Base-by-base conservation (phyloP, 2,329 filamentous ascomycete species). In the Epichloe uncinata region DNA sequence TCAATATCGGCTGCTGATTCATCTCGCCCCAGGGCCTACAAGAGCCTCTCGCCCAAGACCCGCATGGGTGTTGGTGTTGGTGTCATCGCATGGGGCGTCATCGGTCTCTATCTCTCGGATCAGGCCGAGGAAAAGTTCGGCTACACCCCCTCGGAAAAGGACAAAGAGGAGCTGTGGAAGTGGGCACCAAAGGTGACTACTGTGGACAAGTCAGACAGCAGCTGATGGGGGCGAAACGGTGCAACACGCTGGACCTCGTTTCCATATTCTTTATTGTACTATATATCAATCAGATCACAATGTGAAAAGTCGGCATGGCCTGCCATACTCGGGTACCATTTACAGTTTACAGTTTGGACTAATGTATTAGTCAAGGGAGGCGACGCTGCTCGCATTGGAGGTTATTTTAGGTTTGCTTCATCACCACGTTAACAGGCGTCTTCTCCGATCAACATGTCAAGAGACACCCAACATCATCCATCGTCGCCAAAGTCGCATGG, bases 21-120 rank as follows among this genome's bases (percentile, higher is more conserved):
- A 44, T 42, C n/a, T 16, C 13, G 11, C 16, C 36, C 42, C 47
- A 85, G 82, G 60, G 73, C 81, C 47, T 95, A 89, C 71, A 82
- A 76, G 61, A 79, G 77, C 58, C 81, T 95, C 48, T 70, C 82
- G 3, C 77, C 84, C 16, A 82, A 78, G 57, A 84, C 85, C 22
- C 84, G 85, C 50, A 68, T 87, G 41, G 68, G 82, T 45, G 74
- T 95, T 54, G 90, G 90, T 57, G 63, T 81, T 45, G 84, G 81
- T 58, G 68, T 95, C 56, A 79, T 95, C 61, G 78, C 78, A 35
- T 95, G 88, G 79, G 87, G 87, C 13, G 69, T 73, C 40, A 69
- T 80, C 40, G 90, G 87, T 15, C 73, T 93, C n/a, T 83, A 84
- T 61, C 61, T 86, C 16, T 81, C 84, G 5, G 85, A 91, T 61